Conservation (phyloP, 208 protist genomes). For the Acanthamoeba rhysodes region DNA sequence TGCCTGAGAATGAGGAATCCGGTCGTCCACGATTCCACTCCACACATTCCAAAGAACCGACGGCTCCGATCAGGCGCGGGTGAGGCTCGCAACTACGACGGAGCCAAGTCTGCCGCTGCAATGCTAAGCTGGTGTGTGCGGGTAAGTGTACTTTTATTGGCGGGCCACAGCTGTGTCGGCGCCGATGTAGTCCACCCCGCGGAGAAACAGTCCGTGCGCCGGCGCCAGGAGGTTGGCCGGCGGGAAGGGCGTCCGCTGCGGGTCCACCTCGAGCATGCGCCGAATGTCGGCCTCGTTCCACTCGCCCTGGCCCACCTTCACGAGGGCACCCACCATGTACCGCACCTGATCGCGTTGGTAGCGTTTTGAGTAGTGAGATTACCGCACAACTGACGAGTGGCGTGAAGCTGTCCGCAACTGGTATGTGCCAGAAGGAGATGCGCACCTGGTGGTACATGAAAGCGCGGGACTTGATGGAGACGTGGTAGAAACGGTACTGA, state of each 20-base stretch:
- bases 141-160: too few species aligned
- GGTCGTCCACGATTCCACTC: background rate
- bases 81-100: too few species aligned
- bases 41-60: background rate
- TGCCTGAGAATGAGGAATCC: background rate
- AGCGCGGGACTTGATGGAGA: background rate
- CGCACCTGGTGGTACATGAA: constrained; percentile 63
- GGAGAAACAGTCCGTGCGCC: constrained; percentile 11
- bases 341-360: background rate
- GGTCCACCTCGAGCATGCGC: constrained; percentile 33
- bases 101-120: too few species aligned
- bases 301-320: constrained; percentile 56
- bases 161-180: background rate
- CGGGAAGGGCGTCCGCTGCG: background rate
- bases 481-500: background rate
- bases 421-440: background rate
- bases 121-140: too few species aligned
- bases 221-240: constrained; percentile 45
- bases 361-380: background rate
- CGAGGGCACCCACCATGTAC: constrained; percentile 69
- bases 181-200: background rate
- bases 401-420: background rate
- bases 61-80: too few species aligned
- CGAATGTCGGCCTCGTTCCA: constrained; percentile 4
- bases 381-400: background rate